Percentiles rank a stretch among this genome's conserved stretches.
Evolutionary conservation across 257 asterid genomes (phyloP).

Genomic region (Vinca minor): DNA sequence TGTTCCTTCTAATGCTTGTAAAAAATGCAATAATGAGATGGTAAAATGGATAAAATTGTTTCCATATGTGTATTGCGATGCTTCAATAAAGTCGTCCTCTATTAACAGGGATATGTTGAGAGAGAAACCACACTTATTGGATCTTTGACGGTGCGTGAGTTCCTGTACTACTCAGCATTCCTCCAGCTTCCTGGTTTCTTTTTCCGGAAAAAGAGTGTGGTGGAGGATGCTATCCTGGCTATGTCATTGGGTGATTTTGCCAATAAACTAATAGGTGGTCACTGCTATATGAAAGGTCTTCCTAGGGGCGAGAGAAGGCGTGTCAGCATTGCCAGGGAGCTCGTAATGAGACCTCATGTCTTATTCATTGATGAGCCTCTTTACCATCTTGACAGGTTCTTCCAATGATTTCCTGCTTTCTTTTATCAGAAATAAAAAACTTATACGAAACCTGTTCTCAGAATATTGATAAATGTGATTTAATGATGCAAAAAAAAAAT

Average conservation of each 20-base stretch:
- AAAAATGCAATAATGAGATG: not conserved
- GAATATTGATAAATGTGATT: not conserved
- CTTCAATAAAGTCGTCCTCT: conserved; percentile 13
- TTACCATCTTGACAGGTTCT: conserved; percentile 93
- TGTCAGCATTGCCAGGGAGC: conserved; percentile 92
- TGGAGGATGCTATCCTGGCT: conserved; percentile 83
- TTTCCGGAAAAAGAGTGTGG: conserved; percentile 56
- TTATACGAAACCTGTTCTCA: not conserved
- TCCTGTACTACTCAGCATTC: conserved; percentile 89
- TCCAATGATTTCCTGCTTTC: not conserved
- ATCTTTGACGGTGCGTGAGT: conserved; percentile 97
- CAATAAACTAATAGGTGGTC: conserved; percentile 91
- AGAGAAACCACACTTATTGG: conserved; percentile 88
- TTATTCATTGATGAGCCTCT: conserved; percentile 95
- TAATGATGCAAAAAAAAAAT: no score
- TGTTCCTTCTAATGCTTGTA: not conserved
- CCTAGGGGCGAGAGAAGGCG: conserved; percentile 91
- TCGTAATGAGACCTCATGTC: conserved; percentile 87
- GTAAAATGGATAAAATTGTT: not conserved
- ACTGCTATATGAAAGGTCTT: conserved; percentile 90
- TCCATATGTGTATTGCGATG: conserved; percentile 1
- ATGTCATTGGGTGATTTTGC: conserved; percentile 94
- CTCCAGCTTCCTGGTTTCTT: conserved; percentile 96
- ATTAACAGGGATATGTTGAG: conserved; percentile 76
- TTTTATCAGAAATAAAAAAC: not conserved